Evolutionary conservation across 2,329 filamentous ascomycete genomes (phyloP), one percentile per base, ranked within the genome.

Genomic region (Colletotrichum orbiculare): DNA sequence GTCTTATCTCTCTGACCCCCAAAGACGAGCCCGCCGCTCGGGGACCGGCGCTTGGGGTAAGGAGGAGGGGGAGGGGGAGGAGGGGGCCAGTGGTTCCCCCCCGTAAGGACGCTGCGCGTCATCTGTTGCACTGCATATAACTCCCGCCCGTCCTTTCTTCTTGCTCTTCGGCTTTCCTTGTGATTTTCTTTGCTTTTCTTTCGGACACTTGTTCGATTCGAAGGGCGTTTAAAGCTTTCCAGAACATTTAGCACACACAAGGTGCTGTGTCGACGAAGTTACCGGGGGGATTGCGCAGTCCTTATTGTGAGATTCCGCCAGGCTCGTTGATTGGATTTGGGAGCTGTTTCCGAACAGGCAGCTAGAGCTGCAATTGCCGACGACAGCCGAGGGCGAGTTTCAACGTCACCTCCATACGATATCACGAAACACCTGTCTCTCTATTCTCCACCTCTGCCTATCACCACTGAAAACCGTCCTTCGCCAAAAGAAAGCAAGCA

Each of bases 41-140:
- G 4, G 25, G 25, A 25, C 25, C 4, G 25, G 25, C 25, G 25
- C 25, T 25, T 25, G 25, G 25, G 25, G 25, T 25, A 25, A 25
- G 25, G 25, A 25, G 25, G 25, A 25, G 25, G 3, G 4, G 25
- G 25, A 25, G 15, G 43, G 54, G 17, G 45, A 13, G 13, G 13
- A 13, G 13, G 13, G 34, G 45, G 12, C 15, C 34, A 46, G 43
- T 25, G 33, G 15, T 17, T 11, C 9, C 3, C 42, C 13, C 8
- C 42, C 15, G n/a, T 13, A 5, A 17, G 43, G 43, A 4, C 13
- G 17, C 49, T 50, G 55, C 55, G 55, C 55, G 55, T 58, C 55
- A 58, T 58, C 35, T 47, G 58, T 55, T 47, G 50, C 58, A 60
- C 58, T 25, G 58, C 58, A 60, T 55, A 60, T 60, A 60, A 48